Conservation (phyloP, 257 asterid genomes). For the Paulownia fortunei region DNA sequence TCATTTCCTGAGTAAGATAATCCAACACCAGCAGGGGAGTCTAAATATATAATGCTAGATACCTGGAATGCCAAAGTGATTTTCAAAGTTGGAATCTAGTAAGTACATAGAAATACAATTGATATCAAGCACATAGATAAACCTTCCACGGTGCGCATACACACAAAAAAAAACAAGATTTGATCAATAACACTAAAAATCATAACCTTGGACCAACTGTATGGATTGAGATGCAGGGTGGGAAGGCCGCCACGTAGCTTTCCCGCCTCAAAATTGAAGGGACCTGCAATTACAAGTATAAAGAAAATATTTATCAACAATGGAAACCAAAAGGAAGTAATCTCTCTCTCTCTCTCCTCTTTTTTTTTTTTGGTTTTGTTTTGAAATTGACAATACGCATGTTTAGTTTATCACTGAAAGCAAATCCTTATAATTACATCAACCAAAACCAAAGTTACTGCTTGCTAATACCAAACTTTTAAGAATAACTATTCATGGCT, state of each 20-base stretch:
- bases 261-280: slow-evolving; percentile 84
- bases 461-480: neutral
- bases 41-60: slow-evolving; percentile 77
- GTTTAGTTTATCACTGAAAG: neutral
- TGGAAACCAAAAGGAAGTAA: slow-evolving; percentile 8
- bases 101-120: neutral
- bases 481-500: neutral
- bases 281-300: slow-evolving; percentile 57
- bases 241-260: slow-evolving; percentile 65
- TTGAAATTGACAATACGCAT: neutral
- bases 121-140: neutral
- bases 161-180: slow-evolving; percentile 5
- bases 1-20: slow-evolving; percentile 69
- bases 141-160: neutral
- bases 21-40: slow-evolving; percentile 98
- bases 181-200: slow-evolving; percentile 17
- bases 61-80: slow-evolving; percentile 51
- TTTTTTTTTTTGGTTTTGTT: neutral
- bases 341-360: neutral
- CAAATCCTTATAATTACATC: neutral
- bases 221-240: slow-evolving; percentile 78
- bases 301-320: slow-evolving; percentile 11
- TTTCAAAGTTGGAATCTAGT: neutral
- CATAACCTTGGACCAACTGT: slow-evolving; percentile 95
- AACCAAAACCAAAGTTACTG: neutral